Evolutionary conservation across 768 basidiomycete genomes (phyloP).

Genomic region (Phanerochaete carnosa): DNA sequence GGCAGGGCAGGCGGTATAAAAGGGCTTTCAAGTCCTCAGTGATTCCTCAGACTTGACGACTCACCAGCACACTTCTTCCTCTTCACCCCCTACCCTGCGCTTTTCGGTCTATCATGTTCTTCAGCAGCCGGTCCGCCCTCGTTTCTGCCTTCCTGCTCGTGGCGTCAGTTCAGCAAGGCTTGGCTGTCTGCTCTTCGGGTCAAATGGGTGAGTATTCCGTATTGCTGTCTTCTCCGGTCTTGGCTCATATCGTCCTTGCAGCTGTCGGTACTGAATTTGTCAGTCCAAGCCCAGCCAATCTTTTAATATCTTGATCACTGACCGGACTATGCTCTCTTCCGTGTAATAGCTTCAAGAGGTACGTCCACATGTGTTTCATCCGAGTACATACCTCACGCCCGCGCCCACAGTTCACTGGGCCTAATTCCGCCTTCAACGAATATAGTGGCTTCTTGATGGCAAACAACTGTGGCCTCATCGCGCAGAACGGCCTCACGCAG

Average conservation of each 20-base stretch:
- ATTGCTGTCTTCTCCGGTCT: background rate
- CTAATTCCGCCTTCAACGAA: background rate
- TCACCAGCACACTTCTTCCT: background rate
- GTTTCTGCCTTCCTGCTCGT: background rate
- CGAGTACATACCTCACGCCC: background rate
- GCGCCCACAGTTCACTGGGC: background rate
- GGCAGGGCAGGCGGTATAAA: background rate
- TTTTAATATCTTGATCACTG: too few species aligned
- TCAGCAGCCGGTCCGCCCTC: background rate
- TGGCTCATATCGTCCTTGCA: background rate
- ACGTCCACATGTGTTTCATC: background rate
- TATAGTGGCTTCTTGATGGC: slow-evolving; percentile 6
- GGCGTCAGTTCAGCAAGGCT: background rate
- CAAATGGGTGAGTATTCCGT: background rate
- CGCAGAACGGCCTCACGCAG: slow-evolving; percentile 3
- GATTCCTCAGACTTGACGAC: background rate
- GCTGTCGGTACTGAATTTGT: background rate
- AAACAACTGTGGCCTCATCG: slow-evolving; percentile 1
- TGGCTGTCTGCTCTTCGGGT: background rate
- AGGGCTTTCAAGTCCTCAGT: background rate
- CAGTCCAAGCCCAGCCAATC: background rate
- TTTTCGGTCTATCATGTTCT: background rate
- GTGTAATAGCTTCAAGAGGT: background rate
- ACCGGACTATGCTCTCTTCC: background rate
- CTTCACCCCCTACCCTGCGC: background rate